Evolutionary conservation across 2,329 filamentous ascomycete genomes (phyloP).

Genomic region (Exophiala bonariae): DNA sequence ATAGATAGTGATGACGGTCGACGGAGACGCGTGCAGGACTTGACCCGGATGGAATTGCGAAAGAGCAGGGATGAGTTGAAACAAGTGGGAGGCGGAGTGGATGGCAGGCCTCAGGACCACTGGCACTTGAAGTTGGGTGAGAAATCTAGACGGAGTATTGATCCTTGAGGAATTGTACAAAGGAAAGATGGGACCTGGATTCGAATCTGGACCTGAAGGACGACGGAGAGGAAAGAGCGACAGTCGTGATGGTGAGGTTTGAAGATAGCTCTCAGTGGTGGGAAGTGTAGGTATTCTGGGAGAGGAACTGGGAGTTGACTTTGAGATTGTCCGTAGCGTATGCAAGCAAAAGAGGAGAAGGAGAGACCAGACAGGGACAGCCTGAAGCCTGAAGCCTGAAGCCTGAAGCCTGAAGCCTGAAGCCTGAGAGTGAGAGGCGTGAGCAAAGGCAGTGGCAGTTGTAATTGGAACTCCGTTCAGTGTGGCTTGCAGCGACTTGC

Average conservation of each 20-base stretch:
- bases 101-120: neutral
- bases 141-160: neutral
- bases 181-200: slow-evolving; percentile 1
- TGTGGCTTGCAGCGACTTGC: too few relatives aligned
- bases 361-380: too few relatives aligned
- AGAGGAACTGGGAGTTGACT: too few relatives aligned
- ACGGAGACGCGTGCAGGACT: neutral
- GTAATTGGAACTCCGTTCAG: too few relatives aligned
- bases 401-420: too few relatives aligned
- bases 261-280: neutral
- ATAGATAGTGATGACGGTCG: slow-evolving; percentile 13
- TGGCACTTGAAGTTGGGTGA: too few relatives aligned
- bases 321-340: too few relatives aligned
- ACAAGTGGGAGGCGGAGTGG: slow-evolving; percentile 12
- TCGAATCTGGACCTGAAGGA: slow-evolving; percentile 5
- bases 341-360: too few relatives aligned
- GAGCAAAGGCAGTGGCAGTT: too few relatives aligned
- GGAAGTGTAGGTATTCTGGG: neutral
- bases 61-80: slow-evolving; percentile 21
- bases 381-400: too few relatives aligned
- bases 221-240: slow-evolving; percentile 29
- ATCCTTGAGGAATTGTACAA: neutral
- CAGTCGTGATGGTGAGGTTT: slow-evolving; percentile 20
- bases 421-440: too few relatives aligned
- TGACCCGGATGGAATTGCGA: neutral